Conservation (phyloP, 1,284 basidiomycete species). For the Volvariella surrecta region DNA sequence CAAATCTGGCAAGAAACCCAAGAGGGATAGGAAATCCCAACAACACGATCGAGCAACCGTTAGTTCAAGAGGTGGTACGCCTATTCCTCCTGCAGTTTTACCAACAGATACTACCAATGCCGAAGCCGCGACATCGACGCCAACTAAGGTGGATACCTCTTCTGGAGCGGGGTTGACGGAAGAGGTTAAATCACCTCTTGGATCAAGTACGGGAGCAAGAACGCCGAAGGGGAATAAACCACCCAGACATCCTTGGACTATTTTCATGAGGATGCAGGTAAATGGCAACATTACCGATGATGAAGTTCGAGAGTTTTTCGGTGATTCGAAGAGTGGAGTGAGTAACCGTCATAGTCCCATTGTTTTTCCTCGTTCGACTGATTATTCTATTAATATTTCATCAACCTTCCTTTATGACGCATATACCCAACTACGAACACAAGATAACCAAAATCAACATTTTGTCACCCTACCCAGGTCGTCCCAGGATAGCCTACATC, state of each 20-base stretch:
- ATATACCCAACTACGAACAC: too few relatives aligned
- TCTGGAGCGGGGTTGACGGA: slow-evolving; percentile 15
- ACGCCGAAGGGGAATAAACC: slow-evolving; percentile 58
- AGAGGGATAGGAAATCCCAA: neutral
- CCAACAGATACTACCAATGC: slow-evolving; percentile 14
- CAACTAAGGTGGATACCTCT: slow-evolving; percentile 13
- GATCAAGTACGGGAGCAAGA: slow-evolving; percentile 35
- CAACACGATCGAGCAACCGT: neutral
- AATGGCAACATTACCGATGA: slow-evolving; percentile 45
- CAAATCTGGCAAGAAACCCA: neutral
- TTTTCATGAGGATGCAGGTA: slow-evolving; percentile 66
- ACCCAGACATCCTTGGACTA: slow-evolving; percentile 73
- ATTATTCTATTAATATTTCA: slow-evolving; percentile 3
- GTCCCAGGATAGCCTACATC: slow-evolving; percentile 65
- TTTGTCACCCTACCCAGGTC: slow-evolving; percentile 41
- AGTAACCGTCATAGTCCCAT: slow-evolving; percentile 17
- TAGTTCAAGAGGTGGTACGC: neutral
- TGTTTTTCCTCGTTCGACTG: slow-evolving; percentile 3
- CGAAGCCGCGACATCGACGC: slow-evolving; percentile 9
- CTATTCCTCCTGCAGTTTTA: slow-evolving; percentile 1
- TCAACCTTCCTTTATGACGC: neutral
- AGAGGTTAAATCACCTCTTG: slow-evolving; percentile 39
- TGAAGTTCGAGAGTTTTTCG: slow-evolving; percentile 72
- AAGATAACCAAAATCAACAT: slow-evolving; percentile 73
- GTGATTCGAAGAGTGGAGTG: slow-evolving; percentile 55